Evolutionary conservation across 768 basidiomycete genomes (phyloP), one percentile per base, ranked within the genome.

Genomic region (Pulveroboletus sp.): DNA sequence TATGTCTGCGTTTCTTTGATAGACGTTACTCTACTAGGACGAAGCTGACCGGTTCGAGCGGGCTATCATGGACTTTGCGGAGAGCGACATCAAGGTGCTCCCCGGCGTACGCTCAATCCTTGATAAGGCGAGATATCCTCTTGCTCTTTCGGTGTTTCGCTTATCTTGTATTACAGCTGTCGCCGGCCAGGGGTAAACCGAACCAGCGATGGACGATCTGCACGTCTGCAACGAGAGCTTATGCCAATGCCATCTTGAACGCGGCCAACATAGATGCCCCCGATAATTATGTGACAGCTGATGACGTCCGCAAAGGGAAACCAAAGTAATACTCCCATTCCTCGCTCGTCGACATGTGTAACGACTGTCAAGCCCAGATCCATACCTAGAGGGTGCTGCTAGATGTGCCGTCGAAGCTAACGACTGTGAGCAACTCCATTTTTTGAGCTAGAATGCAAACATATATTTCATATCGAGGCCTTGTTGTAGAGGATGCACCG

Each of bases 401-500:
- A 74, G 74, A 52, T 83, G 85, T 57, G 78, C 80, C 2, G 80
- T 85, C 18, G 74, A 79, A 39, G 79, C 85, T 11, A 43, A 40
- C 15, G 51, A 57, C 18, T 65, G 60, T 67, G 44, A 61, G 65
- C 38, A 12, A 17, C 39, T 36, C n/a, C 31, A 35, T 21, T 33
- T 30, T 41, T 12, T 33, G 41, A 35, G 8, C n/a, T n/a, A 33
- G 37, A 15, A 11, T 33, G 17, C 21, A 15, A 12, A 27, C 46
- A n/a, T 31, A n/a, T 31, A 61, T 51, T 43, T 60, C 43, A 46
- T 35, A 5, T 46, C 21, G 24, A 85, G 87, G 86, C 58, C 73
- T 95, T 41, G 94, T 96, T 14, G 79, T 97, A 30, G 93, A 95
- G 64, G 95, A 97, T 69, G 90, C 94, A 3, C 93, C 93, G 1